Base-by-base conservation (phyloP, 129 eudicot species). In the Tanacetum coccineum region DNA sequence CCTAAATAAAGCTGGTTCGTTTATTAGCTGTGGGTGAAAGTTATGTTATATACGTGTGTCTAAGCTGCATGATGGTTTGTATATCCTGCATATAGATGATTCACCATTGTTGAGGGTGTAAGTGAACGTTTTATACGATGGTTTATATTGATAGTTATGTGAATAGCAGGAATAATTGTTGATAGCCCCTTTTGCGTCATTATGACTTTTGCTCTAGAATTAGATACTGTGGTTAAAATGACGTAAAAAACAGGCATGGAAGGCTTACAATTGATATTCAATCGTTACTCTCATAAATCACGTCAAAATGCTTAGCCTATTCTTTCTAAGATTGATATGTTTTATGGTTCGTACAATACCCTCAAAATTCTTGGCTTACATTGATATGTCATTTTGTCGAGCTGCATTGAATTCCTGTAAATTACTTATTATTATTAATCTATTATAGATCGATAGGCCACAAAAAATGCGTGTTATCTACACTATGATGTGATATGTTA, bases 331-430 rank as follows among this genome's bases (percentile, higher is more conserved):
- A 7, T 36, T 36, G 42, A 36, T 36, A 14, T 56, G n/a, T 56
- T 20, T 56, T 13, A 21, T 17, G 13, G 13, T 10, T 20, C 9
- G 22, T 21, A 9, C 12, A 32, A 0, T 11, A 30, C 47, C 30
- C 32, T 69, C 11, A 54, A 12, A 44, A 54, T 21, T 68, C 18
- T 19, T 30, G 12, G 6, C 13, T 51, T 79, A 80, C 57, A 86
- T 71, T 5, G 81, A 59, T 68, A 75, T 40, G 79, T 70, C 79
- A 40, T n/a, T n/a, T n/a, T n/a, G n/a, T n/a, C 82, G 79, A 66
- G 77, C 67, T 82, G 76, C 84, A 54, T 78, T 6, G 9, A 9
- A 36, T 45, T 79, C 81, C 61, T 22, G 48, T 64, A 48, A 39
- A 48, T 39, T 76, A 11, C 46, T 70, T 70, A 65, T 48, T 61